Evolutionary conservation across 768 basidiomycete genomes (phyloP).

Genomic region (Russula sp.): DNA sequence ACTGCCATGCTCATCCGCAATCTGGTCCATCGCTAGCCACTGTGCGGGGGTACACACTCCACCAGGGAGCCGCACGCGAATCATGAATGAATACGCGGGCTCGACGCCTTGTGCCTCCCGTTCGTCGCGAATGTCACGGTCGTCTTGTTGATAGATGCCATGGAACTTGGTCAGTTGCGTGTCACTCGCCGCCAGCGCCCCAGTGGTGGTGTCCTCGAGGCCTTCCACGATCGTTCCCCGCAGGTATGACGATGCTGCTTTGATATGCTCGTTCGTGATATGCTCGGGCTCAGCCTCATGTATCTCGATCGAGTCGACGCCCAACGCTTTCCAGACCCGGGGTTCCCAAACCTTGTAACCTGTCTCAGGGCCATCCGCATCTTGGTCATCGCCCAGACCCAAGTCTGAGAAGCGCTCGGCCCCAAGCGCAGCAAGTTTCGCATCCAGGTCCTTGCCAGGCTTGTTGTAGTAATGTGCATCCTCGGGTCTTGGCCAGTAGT

Average conservation of each 20-base stretch:
- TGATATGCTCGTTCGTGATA: conserved; percentile 99
- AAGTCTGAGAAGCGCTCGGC: conserved; percentile 65
- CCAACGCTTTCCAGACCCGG: conserved; percentile 85
- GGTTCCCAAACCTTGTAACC: conserved; percentile 98
- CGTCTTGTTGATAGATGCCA: conserved; percentile 94
- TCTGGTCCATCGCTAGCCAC: conserved; percentile 94
- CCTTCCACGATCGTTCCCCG: conserved; percentile 95
- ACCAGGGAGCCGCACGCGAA: conserved; percentile 91
- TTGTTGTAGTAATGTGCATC: conserved; percentile 99
- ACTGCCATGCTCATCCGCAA: conserved; percentile 91
- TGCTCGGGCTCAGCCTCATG: conserved; percentile 91
- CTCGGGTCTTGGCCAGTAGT: conserved; percentile 97
- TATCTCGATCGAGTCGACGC: conserved; percentile 84
- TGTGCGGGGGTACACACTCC: conserved; percentile 89
- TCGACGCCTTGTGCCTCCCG: conserved; percentile 88
- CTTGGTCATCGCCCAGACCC: conserved; percentile 94
- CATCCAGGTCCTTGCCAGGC: conserved; percentile 84
- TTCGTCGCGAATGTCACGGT: conserved; percentile 97
- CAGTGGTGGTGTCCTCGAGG: conserved; percentile 75
- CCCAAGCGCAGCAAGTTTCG: conserved; percentile 70
- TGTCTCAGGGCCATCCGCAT: conserved; percentile 91
- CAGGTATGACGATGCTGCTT: conserved; percentile 88
- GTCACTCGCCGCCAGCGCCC: conserved; percentile 86
- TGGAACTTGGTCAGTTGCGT: conserved; percentile 97
- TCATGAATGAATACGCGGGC: conserved; percentile 98